Evolutionary conservation across 75 land plant genomes (phyloP), one percentile per base, ranked within the genome.

Genomic region (Chamaecyparis obtusa): DNA sequence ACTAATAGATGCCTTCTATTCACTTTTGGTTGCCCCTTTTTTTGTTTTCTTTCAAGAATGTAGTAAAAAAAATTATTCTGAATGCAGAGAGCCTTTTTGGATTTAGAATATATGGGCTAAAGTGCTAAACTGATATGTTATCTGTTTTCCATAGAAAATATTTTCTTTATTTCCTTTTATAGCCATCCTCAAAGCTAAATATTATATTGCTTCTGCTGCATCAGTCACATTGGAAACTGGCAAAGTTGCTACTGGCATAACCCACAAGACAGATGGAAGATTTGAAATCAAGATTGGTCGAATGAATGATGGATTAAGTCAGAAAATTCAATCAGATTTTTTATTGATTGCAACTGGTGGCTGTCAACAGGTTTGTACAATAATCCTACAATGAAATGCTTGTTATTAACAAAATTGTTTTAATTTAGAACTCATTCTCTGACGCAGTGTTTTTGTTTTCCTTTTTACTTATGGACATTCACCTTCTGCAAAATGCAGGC

Each of bases 301-400:
- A 78, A 87, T 85, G 19, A 49, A 86, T 2, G 83, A 90, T 55
- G 87, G 86, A 69, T 43, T 75, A 13, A 78, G 89, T 43, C 91
- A 91, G 69, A 19, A 79, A 86, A 60, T 95, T 48, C 93, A 92
- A 89, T 94, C 99, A 87, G 90, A 97, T 76, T 98, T 91, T 92
- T 83, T 95, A 43, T 83, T 98, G 78, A 90, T 98, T 84, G 94
- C 99, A 79, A 95, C 94, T 89, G 99, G 99, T 32, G 92, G 97
- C 89, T 91, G 96, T 55, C 87, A 43, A 80, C 95, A 96, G 99
- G 99, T 98, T 85, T 67, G 67, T 37, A 35, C 9, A 43, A 37
- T 39, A 15, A 80, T 32, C 15, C 30, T 71, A 43, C n/a, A 86
- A 17, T 24, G 56, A 19, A 46, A 36, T 88, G 6, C 30, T 67